A percentile compares a stretch with the other conserved stretches of the same genome.
These are phyloP conservation scores for Aquanectria penicillioides DNA, from an alignment of 2,329 filamentous ascomycete species.

Conservation along the genomic window DNA sequence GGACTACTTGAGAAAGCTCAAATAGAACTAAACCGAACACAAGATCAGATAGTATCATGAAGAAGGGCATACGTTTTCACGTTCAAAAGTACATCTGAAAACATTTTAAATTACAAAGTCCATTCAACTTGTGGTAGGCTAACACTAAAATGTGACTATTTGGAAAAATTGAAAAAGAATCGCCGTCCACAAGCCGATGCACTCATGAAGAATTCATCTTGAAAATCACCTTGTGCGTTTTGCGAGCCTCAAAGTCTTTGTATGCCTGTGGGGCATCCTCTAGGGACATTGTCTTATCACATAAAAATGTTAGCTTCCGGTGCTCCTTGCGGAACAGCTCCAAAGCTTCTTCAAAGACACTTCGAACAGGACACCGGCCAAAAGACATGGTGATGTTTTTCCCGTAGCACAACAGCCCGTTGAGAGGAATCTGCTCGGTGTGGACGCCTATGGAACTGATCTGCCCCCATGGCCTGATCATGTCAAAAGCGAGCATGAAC, in stretches of 20 bases:
- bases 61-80: no score
- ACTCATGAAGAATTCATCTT: background rate
- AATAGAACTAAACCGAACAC: no score
- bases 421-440: conserved; percentile 5
- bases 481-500: conserved; percentile 12
- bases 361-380: conserved; percentile 17
- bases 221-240: conserved; percentile 15
- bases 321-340: conserved; percentile 13
- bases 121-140: no score
- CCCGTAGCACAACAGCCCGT: background rate
- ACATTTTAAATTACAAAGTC: no score
- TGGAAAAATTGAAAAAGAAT: no score
- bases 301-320: conserved; percentile 13
- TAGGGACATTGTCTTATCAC: conserved; percentile 14
- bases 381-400: conserved; percentile 21
- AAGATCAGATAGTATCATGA: no score
- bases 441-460: conserved; percentile 19
- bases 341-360: conserved; percentile 19
- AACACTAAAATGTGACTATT: no score
- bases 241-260: conserved; percentile 14
- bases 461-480: conserved; percentile 9
- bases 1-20: no score
- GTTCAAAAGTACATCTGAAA: no score
- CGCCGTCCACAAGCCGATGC: no score
- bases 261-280: conserved; percentile 19